Conservation (phyloP, 176 grass and related monocot genomes). For the Coix lacrymajobi region DNA sequence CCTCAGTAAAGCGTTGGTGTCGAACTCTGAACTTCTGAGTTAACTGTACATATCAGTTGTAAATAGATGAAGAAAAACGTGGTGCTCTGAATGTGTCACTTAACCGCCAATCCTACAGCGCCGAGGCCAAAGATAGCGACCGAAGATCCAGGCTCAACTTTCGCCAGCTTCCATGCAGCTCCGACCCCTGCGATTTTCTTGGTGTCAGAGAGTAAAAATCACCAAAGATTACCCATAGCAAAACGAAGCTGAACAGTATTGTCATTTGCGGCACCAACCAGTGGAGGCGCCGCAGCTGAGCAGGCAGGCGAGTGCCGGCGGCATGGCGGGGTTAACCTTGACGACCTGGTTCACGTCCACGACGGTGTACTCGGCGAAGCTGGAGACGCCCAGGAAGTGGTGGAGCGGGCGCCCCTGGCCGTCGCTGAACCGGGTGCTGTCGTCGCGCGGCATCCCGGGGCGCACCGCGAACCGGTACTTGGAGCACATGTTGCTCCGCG, state of each 20-base stretch:
- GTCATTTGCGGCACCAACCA: slow-evolving; percentile 17
- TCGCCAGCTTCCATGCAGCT: slow-evolving; percentile 64
- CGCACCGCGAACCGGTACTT: slow-evolving; percentile 34
- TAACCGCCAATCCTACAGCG: slow-evolving; percentile 82
- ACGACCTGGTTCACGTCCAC: slow-evolving; percentile 68
- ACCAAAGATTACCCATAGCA: neutral
- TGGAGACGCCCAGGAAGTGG: slow-evolving; percentile 59
- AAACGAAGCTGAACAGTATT: neutral
- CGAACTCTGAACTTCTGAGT: neutral
- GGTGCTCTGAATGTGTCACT: neutral
- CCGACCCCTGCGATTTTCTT: slow-evolving; percentile 42
- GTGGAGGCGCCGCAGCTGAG: slow-evolving; percentile 78
- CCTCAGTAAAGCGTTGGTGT: neutral
- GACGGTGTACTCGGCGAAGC: slow-evolving; percentile 77
- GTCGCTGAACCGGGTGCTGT: slow-evolving; percentile 45
- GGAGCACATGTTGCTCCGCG: slow-evolving; percentile 84
- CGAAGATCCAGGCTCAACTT: slow-evolving; percentile 59
- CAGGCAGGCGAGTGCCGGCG: slow-evolving; percentile 47
- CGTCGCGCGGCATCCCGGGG: slow-evolving; percentile 53
- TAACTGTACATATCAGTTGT: neutral
- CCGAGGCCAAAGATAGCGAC: slow-evolving; percentile 82
- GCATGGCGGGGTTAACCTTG: slow-evolving; percentile 36
- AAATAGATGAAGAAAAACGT: neutral
- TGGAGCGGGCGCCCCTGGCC: slow-evolving; percentile 37
- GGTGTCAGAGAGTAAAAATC: neutral